Conservation (phyloP, 2,329 filamentous ascomycete species). For the Hypoxylon sp. region DNA sequence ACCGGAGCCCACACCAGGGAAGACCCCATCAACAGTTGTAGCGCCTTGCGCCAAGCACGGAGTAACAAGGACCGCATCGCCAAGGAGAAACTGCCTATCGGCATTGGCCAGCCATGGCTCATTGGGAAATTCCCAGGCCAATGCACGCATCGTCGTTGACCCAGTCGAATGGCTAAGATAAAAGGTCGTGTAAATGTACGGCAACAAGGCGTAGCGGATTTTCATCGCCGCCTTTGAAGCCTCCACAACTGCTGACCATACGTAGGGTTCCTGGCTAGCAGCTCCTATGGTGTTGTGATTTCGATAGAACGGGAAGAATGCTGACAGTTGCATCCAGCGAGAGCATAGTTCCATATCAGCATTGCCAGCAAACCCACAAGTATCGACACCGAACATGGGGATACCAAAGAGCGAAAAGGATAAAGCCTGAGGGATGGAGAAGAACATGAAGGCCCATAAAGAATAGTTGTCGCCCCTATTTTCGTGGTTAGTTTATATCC, state of each 20-base stretch:
- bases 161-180: slow-evolving; percentile 76
- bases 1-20: slow-evolving; percentile 74
- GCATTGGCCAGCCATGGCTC: slow-evolving; percentile 77
- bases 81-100: slow-evolving; percentile 81
- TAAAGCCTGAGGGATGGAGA: slow-evolving; percentile 83
- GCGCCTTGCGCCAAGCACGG: slow-evolving; percentile 77
- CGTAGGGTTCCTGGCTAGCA: slow-evolving; percentile 78
- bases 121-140: slow-evolving; percentile 81
- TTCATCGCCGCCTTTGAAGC: slow-evolving; percentile 77
- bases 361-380: slow-evolving; percentile 79
- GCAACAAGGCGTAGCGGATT: slow-evolving; percentile 79
- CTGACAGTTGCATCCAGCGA: slow-evolving; percentile 80
- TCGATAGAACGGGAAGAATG: slow-evolving; percentile 84
- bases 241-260: slow-evolving; percentile 76
- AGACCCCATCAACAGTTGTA: slow-evolving; percentile 75
- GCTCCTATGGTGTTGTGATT: slow-evolving; percentile 79
- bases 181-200: slow-evolving; percentile 84
- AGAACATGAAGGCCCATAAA: slow-evolving; percentile 80
- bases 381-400: slow-evolving; percentile 82
- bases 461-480: slow-evolving; percentile 78
- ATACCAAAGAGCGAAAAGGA: slow-evolving; percentile 82
- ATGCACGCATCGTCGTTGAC: slow-evolving; percentile 78
- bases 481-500: slow-evolving; percentile 9
- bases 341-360: slow-evolving; percentile 78
- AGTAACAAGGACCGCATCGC: slow-evolving; percentile 74